phyloP scores from a whole-genome alignment of 1,139 yeast genomes.

The Geotrichum bryndzae region DNA sequence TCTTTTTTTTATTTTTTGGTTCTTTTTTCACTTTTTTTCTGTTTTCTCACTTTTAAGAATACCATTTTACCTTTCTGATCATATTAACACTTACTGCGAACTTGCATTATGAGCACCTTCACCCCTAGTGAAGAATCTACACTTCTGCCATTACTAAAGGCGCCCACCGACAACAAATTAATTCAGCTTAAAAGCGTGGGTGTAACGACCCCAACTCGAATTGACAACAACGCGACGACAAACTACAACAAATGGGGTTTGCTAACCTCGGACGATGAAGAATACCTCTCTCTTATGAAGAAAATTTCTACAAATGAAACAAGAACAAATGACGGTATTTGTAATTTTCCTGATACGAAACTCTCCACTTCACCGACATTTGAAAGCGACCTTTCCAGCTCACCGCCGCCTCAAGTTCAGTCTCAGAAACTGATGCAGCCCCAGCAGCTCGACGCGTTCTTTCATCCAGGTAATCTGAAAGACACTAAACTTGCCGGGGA shows the following conservation, averaged over 20 bases:
- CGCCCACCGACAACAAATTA: neutral
- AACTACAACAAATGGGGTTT: slow-evolving; percentile 12
- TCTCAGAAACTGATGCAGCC: neutral
- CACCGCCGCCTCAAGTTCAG: neutral
- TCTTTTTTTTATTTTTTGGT: neutral
- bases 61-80: neutral
- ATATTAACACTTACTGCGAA: neutral
- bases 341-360: neutral
- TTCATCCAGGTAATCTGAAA: neutral
- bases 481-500: neutral
- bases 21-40: neutral
- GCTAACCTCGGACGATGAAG: slow-evolving; percentile 9
- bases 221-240: neutral
- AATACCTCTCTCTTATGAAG: neutral
- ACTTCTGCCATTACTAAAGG: neutral
- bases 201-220: neutral
- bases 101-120: neutral
- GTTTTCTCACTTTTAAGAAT: neutral
- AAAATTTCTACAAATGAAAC: neutral
- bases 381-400: neutral
- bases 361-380: neutral
- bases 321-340: neutral
- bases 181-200: neutral
- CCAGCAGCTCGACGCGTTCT: neutral
- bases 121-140: neutral